Evolutionary conservation across 2,329 filamentous ascomycete genomes (phyloP).

Genomic region (Cyphellophora attinorum): DNA sequence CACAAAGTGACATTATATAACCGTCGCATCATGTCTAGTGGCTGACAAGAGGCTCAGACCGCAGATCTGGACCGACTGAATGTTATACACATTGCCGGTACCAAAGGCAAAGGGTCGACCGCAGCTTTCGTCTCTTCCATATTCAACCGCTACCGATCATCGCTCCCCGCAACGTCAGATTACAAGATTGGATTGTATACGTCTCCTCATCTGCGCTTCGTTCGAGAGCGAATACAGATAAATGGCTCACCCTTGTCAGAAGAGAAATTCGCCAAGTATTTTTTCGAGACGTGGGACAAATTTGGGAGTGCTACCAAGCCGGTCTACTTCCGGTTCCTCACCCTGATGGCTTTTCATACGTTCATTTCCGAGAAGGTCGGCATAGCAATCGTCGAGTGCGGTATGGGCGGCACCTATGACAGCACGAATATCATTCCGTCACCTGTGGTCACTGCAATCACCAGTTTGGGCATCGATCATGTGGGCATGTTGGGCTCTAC

Average conservation of each 20-base stretch:
- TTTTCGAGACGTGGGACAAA: slow-evolving; percentile 76
- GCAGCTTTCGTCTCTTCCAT: slow-evolving; percentile 76
- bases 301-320: slow-evolving; percentile 56
- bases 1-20: slow-evolving; percentile 13
- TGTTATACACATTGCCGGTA: slow-evolving; percentile 77
- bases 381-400: slow-evolving; percentile 79
- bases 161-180: slow-evolving; percentile 10
- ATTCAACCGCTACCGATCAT: slow-evolving; percentile 48
- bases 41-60: no score
- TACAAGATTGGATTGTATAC: slow-evolving; percentile 69
- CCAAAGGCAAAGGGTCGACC: slow-evolving; percentile 88
- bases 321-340: slow-evolving; percentile 86
- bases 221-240: slow-evolving; percentile 76
- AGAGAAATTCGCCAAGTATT: slow-evolving; percentile 62
- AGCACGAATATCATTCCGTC: slow-evolving; percentile 74
- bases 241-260: slow-evolving; percentile 62
- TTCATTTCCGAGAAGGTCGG: slow-evolving; percentile 69
- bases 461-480: slow-evolving; percentile 79
- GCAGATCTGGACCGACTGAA: slow-evolving; percentile 42
- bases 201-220: slow-evolving; percentile 74
- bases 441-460: slow-evolving; percentile 63
- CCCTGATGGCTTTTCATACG: slow-evolving; percentile 75
- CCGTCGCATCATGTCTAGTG: no score
- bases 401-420: slow-evolving; percentile 89
- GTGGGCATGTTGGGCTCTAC: slow-evolving; percentile 69